Evolutionary conservation across 306 rosid genomes (phyloP), one percentile per base, ranked within the genome.

Genomic region (Phaseolus lunatus): DNA sequence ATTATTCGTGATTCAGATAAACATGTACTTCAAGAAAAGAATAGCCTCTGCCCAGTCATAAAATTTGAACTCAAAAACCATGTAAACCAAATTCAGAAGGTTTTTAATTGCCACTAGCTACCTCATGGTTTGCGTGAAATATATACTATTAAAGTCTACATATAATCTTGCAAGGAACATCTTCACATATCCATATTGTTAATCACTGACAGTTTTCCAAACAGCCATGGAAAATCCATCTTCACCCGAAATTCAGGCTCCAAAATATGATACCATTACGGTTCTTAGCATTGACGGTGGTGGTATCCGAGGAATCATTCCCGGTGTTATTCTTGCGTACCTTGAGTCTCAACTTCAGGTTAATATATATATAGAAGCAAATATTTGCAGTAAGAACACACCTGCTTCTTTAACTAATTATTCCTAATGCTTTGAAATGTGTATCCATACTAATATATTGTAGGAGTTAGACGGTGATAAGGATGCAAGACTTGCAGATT

Each of bases 201-300:
- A 14, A 67, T 6, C 22, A 29, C 59, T 45, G 58, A 57, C 52
- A 19, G 31, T 65, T 64, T 80, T 53, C 35, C 0, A 50, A 20
- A n/a, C 0, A 63, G 37, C 56, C 13, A 77, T 63, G 82, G 75
- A 70, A 71, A 64, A 41, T 45, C 31, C 26, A 39, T 41, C 59
- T 56, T 41, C 53, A 11, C 0, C 22, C 0, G 29, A 49, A 49
- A 39, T 18, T 47, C 14, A 6, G 22, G 44, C 44, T 61, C 45
- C 56, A 37, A 45, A 49, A 65, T 3, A 53, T 33, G 70, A 80
- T 37, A 31, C 56, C 33, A 44, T 80, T 1, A 72, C 85, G 5
- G 64, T 84, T 80, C 87, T 84, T 26, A 76, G 82, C 76, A 80
- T 84, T 66, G 87, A 84, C 23, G 85, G 87, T 0, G 85, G 85